These are phyloP conservation scores for Ilyonectria sp. DNA, from an alignment of 2,329 filamentous ascomycete species.

Conservation along the genomic window DNA sequence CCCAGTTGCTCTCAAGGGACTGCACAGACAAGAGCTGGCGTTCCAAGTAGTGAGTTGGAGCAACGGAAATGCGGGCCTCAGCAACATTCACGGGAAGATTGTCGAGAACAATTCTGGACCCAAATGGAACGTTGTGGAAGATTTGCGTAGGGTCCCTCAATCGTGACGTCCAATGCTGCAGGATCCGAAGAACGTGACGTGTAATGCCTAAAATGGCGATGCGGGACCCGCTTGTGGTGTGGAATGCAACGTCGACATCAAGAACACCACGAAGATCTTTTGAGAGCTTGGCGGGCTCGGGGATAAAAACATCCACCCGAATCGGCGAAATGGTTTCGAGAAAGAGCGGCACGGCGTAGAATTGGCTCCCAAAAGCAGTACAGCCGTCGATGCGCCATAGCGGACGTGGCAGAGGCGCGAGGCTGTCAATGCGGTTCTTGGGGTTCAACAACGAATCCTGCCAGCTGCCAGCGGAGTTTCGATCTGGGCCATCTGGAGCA, in stretches of 20 bases:
- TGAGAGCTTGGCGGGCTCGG: conserved; percentile 62
- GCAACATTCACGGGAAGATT: conserved; percentile 64
- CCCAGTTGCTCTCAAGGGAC: conserved; percentile 62
- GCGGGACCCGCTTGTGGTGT: conserved; percentile 66
- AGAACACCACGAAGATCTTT: conserved; percentile 61
- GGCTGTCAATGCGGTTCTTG: conserved; percentile 73
- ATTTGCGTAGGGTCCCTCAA: conserved; percentile 49
- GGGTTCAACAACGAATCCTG: conserved; percentile 68
- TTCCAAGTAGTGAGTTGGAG: conserved; percentile 68
- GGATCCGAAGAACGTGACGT: conserved; percentile 67
- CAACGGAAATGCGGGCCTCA: conserved; percentile 63
- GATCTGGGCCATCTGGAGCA: conserved; percentile 2
- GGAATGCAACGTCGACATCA: conserved; percentile 66
- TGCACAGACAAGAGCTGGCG: conserved; percentile 63
- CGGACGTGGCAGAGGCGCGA: conserved; percentile 60
- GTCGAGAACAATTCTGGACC: conserved; percentile 70
- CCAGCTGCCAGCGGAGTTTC: conserved; percentile 55
- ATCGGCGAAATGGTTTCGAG: conserved; percentile 62
- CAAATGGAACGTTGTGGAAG: conserved; percentile 68
- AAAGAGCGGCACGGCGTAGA: conserved; percentile 70
- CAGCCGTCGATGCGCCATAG: conserved; percentile 74
- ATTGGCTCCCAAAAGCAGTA: conserved; percentile 70
- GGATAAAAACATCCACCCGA: conserved; percentile 72
- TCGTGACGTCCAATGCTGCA: conserved; percentile 65
- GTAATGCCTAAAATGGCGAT: conserved; percentile 67